Base-by-base conservation (phyloP, 2,329 filamentous ascomycete species). In the Chrysosporium keratinophilum region DNA sequence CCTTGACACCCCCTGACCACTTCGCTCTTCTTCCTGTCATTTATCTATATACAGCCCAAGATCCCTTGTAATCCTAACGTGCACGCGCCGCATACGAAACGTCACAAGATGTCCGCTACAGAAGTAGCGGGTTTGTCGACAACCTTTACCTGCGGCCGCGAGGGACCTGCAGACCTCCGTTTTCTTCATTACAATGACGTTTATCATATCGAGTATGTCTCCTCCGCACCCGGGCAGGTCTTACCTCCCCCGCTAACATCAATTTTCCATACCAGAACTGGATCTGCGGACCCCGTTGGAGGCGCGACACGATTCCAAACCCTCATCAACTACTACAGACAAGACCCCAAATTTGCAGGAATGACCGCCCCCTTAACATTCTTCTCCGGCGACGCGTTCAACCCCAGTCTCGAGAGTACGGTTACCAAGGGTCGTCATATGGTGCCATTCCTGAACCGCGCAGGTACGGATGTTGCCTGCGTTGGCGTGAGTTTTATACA, bases 371-470 rank as follows among this genome's bases (percentile, higher is more conserved):
- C 88, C 3, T 65, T 94, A 49, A 90, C 87, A 1, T 78, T 95
- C 61, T 96, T 95, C 70, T 95, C 88, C 2, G 89, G 89, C 37
- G 90, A 95, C 76, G 88, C 85, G 9, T 96, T 93, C 71, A 95
- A 95, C 66, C 89, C 90, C 0, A 91, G 87, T 62, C 72, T 95
- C 55, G 89, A 95, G 70, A 91, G 85, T 63, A 87, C 85, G 15
- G 83, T 95, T 34, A 95, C 89, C 2, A 95, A 95, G 72, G 89
- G 87, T 76, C 66, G 82, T 60, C 90, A 95, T 69, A 95, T 95
- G 90, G 83, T 95, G 9, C 85, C 88, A 0, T 78, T 93, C 9
- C 71, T 96, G 44, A 95, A 95, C 67, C 75, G 77, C 20, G 80
- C 89, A 60, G 82, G 83, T 3, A 93, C 87, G 0, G 79, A 87